phyloP scores from a whole-genome alignment of 1,284 basidiomycete species.

The Puccinia novopanici region DNA sequence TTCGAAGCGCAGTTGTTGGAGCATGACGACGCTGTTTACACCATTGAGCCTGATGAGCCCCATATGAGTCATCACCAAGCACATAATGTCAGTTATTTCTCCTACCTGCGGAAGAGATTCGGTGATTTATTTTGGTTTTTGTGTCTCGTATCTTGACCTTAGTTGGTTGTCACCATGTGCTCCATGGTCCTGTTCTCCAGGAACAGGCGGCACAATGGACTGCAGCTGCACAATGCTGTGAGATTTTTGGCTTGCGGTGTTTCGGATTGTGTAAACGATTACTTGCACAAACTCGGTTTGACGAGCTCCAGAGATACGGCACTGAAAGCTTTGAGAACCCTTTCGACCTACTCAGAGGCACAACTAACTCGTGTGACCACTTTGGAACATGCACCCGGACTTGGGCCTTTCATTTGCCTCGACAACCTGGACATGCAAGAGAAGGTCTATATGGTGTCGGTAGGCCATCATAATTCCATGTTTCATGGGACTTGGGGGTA shows the following conservation, averaged over 20 bases:
- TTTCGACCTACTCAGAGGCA: neutral
- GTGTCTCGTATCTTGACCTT: neutral
- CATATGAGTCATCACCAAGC: neutral
- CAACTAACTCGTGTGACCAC: neutral
- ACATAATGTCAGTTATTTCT: neutral
- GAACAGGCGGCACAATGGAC: neutral
- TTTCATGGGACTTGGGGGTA: no score
- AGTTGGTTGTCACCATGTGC: neutral
- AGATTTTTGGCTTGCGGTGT: no score
- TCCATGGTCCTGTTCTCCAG: neutral
- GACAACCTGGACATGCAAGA: slow-evolving; percentile 9
- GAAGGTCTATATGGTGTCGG: neutral
- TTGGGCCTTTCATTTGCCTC: no score
- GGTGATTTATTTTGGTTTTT: neutral
- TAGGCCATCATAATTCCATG: neutral
- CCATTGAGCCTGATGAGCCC: no score
- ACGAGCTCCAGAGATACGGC: neutral
- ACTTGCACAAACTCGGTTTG: slow-evolving; percentile 1
- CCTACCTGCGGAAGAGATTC: no score
- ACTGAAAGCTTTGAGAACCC: neutral
- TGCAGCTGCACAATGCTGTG: neutral
- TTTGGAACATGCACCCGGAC: neutral
- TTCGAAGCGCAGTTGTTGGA: neutral
- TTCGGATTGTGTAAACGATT: neutral
- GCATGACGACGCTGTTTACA: neutral